Percentiles rank a stretch among this genome's conserved stretches.
Conservation (phyloP, 2,329 filamentous ascomycete species). For the Microascus cirrosus region DNA sequence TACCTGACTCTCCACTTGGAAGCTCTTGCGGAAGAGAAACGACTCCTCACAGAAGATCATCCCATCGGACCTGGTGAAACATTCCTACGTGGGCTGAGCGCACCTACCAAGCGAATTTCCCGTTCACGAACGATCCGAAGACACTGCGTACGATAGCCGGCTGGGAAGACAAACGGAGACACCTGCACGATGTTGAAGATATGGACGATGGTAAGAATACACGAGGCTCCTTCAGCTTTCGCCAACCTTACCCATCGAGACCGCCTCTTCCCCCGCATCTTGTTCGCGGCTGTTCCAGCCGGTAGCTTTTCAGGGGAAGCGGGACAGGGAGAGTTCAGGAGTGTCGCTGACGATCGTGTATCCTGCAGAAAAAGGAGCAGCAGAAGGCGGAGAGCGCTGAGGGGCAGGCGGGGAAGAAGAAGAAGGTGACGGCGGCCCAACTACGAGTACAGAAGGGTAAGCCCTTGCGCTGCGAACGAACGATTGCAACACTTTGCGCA, state of each 20-base stretch:
- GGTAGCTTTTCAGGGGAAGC: neutral
- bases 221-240: neutral
- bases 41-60: neutral
- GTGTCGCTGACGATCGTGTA: neutral
- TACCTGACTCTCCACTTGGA: neutral
- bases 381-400: conserved; percentile 84
- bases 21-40: neutral
- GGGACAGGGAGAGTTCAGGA: neutral
- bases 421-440: conserved; percentile 96
- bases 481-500: neutral
- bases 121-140: neutral
- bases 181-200: conserved; percentile 75
- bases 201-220: conserved; percentile 80
- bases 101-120: neutral
- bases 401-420: conserved; percentile 72
- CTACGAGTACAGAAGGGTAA: conserved; percentile 90
- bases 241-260: neutral
- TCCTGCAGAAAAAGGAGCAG: conserved; percentile 78
- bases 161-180: neutral
- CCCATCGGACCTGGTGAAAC: neutral
- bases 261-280: neutral
- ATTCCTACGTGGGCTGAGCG: neutral
- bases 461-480: conserved; percentile 7
- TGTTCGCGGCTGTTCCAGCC: neutral
- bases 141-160: neutral